Percentiles rank a stretch among this genome's conserved stretches.
phyloP scores from a whole-genome alignment of 2,329 filamentous ascomycete species.

The Diaporthe ilicicola region DNA sequence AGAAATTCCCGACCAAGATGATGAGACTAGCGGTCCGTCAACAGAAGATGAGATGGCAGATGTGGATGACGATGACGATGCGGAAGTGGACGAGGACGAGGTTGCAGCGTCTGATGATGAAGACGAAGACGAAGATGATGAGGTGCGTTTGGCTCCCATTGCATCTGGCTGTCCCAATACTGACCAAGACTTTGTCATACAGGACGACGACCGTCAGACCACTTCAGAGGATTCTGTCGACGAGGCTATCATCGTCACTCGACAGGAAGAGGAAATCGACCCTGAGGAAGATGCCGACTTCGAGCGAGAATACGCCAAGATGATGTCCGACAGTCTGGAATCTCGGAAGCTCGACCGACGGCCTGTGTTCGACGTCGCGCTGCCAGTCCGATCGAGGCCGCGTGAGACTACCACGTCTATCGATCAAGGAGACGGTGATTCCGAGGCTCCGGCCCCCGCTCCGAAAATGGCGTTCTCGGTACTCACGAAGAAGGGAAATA shows the following conservation, averaged over 20 bases:
- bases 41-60: constrained; percentile 78
- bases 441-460: constrained; percentile 39
- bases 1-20: constrained; percentile 75
- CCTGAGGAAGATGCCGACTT: constrained; percentile 97
- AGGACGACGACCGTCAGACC: constrained; percentile 59
- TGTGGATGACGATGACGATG: constrained; percentile 66
- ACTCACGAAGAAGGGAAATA: constrained; percentile 94
- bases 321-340: constrained; percentile 97
- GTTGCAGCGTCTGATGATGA: constrained; percentile 64
- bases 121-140: constrained; percentile 66
- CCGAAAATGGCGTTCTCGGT: constrained; percentile 96
- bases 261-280: constrained; percentile 88
- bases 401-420: constrained; percentile 62
- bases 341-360: constrained; percentile 97
- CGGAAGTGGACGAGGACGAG: constrained; percentile 62
- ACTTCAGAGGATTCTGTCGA: constrained; percentile 74
- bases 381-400: constrained; percentile 82
- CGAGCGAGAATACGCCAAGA: constrained; percentile 95
- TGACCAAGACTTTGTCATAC: constrained; percentile 37
- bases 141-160: constrained; percentile 50
- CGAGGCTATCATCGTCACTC: constrained; percentile 90
- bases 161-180: neutral
- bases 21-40: constrained; percentile 72
- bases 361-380: constrained; percentile 91
- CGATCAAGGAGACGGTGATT: constrained; percentile 47